phyloP scores from a whole-genome alignment of 2,329 filamentous ascomycete species.

The Emydomyces testavorans region DNA sequence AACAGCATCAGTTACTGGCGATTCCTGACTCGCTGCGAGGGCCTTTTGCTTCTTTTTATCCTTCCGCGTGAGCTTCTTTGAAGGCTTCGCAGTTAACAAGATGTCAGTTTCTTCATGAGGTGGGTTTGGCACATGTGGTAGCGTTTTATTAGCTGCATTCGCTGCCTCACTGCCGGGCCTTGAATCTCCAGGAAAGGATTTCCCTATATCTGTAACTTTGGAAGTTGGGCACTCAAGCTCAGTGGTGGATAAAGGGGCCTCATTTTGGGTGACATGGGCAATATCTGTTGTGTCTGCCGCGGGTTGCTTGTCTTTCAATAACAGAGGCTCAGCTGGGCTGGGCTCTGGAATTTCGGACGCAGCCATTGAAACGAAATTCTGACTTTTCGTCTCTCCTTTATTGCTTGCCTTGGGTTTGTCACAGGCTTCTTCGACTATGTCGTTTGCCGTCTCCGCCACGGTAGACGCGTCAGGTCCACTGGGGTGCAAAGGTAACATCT shows the following conservation, averaged over 20 bases:
- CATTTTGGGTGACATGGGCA: background rate
- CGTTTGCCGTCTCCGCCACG: background rate
- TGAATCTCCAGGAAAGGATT: background rate
- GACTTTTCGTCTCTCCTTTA: slow-evolving; percentile 18
- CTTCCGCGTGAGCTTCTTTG: slow-evolving; percentile 19
- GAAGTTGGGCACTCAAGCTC: background rate
- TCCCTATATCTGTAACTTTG: background rate
- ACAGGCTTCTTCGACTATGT: background rate
- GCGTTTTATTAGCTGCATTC: slow-evolving; percentile 8
- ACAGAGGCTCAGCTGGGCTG: background rate
- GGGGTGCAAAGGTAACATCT: background rate
- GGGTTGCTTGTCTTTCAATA: background rate
- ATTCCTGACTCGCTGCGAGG: background rate
- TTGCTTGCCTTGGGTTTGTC: slow-evolving; percentile 15
- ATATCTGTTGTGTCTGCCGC: background rate
- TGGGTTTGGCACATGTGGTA: slow-evolving; percentile 9
- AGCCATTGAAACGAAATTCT: background rate
- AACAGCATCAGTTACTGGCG: background rate
- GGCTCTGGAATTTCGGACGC: background rate
- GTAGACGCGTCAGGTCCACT: background rate
- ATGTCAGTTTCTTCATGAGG: slow-evolving; percentile 2
- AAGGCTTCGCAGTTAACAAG: slow-evolving; percentile 10
- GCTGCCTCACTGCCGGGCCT: background rate
- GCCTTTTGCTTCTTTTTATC: slow-evolving; percentile 15
- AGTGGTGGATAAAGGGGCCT: background rate